Percentiles rank a stretch among this genome's conserved stretches.
phyloP scores from a whole-genome alignment of 2,329 filamentous ascomycete species.

The Verticillium longisporum region DNA sequence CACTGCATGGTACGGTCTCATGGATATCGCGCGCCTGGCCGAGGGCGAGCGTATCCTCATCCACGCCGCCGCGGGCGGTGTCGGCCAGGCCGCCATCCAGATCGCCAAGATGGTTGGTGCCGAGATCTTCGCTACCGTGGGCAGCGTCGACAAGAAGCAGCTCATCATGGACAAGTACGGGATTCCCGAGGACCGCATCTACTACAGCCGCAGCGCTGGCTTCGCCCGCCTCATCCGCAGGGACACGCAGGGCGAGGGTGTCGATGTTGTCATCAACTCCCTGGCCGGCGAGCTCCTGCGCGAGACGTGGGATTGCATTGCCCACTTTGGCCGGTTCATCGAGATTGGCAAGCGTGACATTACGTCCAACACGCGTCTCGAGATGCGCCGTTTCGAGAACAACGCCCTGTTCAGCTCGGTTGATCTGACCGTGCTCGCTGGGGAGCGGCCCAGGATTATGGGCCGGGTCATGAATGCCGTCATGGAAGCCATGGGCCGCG shows the following conservation, averaged over 20 bases:
- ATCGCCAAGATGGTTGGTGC: not conserved
- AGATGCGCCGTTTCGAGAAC: constrained; percentile 3
- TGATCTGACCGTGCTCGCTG: constrained; percentile 4
- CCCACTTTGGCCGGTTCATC: constrained; percentile 19
- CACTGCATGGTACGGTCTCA: constrained; percentile 12
- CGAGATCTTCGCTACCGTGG: constrained; percentile 18
- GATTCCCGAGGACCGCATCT: not conserved
- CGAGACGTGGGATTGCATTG: not conserved
- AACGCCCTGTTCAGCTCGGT: not conserved
- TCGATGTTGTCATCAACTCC: constrained; percentile 11
- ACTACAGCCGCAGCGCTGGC: not conserved
- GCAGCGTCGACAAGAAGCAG: constrained; percentile 3
- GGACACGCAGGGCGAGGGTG: not conserved
- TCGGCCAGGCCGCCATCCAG: constrained; percentile 14
- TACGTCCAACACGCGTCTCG: constrained; percentile 19
- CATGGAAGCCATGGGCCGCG: not conserved
- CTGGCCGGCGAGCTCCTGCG: constrained; percentile 19
- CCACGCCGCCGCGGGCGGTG: constrained; percentile 16
- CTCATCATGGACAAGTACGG: not conserved
- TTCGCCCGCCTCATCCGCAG: not conserved
- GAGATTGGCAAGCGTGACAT: constrained; percentile 26
- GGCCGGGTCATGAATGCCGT: not conserved
- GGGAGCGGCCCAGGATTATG: not conserved
- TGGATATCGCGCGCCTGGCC: constrained; percentile 16
- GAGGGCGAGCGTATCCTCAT: constrained; percentile 15